Conservation (phyloP, 805 yeast species). For the Diddensiella transvaalensis region DNA sequence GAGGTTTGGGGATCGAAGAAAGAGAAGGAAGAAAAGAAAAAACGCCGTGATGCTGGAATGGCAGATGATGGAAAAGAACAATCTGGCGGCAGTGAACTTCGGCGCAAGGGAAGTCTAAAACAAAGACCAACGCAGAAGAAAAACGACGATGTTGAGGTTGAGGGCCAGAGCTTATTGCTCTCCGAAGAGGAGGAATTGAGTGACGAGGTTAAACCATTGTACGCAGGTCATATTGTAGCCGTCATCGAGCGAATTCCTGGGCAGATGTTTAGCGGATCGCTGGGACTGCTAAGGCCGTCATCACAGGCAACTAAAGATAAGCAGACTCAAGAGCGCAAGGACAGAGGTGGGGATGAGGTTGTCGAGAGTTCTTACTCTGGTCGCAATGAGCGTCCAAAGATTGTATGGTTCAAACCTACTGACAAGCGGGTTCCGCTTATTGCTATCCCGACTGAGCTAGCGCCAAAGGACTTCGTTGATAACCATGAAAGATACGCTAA, state of each 20-base stretch:
- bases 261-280: slow-evolving; percentile 89
- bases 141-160: slow-evolving; percentile 97
- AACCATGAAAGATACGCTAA: slow-evolving; percentile 80
- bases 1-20: slow-evolving; percentile 97
- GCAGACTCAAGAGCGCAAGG: slow-evolving; percentile 36
- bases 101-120: slow-evolving; percentile 84
- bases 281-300: slow-evolving; percentile 92
- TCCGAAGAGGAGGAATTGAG: slow-evolving; percentile 95
- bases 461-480: slow-evolving; percentile 92
- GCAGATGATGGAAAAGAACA: slow-evolving; percentile 38
- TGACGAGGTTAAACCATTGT: slow-evolving; percentile 87
- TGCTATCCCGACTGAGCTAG: slow-evolving; percentile 98
- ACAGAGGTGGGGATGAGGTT: slow-evolving; percentile 19
- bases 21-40: slow-evolving; percentile 95
- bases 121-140: slow-evolving; percentile 97
- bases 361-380: neutral
- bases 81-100: slow-evolving; percentile 39
- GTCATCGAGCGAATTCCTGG: slow-evolving; percentile 97
- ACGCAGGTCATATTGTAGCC: slow-evolving; percentile 98
- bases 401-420: slow-evolving; percentile 98
- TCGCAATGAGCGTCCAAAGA: slow-evolving; percentile 63
- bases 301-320: slow-evolving; percentile 85
- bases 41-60: slow-evolving; percentile 55
- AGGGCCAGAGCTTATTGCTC: slow-evolving; percentile 87
- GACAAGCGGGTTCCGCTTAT: slow-evolving; percentile 96